phyloP scores from a whole-genome alignment of 306 rosid species.

The Prunus dulcis region DNA sequence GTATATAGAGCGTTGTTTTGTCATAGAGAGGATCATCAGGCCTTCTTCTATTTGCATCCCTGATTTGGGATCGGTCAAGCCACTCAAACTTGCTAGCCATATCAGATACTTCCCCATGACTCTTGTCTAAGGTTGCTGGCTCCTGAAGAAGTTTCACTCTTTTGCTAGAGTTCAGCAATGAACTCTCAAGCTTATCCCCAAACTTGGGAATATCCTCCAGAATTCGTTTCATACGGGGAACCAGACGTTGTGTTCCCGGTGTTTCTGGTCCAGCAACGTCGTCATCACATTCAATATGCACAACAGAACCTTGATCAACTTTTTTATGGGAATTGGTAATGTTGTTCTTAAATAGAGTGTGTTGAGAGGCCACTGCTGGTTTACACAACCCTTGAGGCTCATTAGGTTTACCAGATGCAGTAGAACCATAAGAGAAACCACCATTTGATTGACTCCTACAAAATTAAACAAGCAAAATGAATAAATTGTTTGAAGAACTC shows the following conservation, averaged over 20 bases:
- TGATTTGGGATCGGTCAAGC: conserved; percentile 79
- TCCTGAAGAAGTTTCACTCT: conserved; percentile 62
- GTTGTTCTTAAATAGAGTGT: conserved; percentile 14
- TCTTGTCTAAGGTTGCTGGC: conserved; percentile 29
- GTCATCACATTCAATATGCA: conserved; percentile 32
- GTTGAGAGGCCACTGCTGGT: conserved; percentile 32
- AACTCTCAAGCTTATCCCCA: conserved; percentile 22
- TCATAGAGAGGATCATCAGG: conserved; percentile 65
- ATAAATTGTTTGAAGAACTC: neutral
- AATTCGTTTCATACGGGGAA: conserved; percentile 57
- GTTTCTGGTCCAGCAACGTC: conserved; percentile 71
- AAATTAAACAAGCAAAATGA: neutral
- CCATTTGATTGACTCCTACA: conserved; percentile 45
- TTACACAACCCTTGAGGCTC: conserved; percentile 27
- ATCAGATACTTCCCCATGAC: conserved; percentile 42
- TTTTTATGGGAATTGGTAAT: conserved; percentile 27
- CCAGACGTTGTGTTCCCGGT: conserved; percentile 59
- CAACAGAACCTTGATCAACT: conserved; percentile 18
- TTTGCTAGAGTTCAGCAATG: conserved; percentile 51
- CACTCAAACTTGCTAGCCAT: conserved; percentile 80
- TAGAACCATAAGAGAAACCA: conserved; percentile 21
- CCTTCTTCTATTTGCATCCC: conserved; percentile 73
- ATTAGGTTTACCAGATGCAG: conserved; percentile 20
- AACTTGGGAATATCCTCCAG: conserved; percentile 45
- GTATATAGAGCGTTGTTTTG: conserved; percentile 63